Conservation (phyloP, 2,329 filamentous ascomycete genomes). For the Curvularia lunata region DNA sequence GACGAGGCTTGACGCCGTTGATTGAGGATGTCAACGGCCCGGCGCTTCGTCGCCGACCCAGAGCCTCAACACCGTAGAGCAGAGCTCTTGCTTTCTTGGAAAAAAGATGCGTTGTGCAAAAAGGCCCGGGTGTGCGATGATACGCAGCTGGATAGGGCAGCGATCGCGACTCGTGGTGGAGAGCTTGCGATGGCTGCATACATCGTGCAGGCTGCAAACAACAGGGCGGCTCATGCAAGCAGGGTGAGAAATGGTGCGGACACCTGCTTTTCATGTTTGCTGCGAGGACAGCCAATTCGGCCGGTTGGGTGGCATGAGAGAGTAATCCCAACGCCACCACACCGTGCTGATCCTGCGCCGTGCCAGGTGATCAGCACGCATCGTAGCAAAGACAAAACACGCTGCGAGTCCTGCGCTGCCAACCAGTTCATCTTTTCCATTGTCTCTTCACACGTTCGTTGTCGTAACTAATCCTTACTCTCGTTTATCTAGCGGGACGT, state of each 20-base stretch:
- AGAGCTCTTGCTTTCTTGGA: background rate
- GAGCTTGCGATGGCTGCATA: background rate
- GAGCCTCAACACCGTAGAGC: background rate
- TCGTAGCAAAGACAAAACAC: conserved; percentile 31
- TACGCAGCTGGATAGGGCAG: background rate
- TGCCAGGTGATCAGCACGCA: conserved; percentile 39
- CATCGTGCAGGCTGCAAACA: background rate
- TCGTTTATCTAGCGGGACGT: conserved; percentile 14
- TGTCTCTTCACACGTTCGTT: conserved; percentile 36
- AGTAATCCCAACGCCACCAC: conserved; percentile 22
- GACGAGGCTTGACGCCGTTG: conserved; percentile 16
- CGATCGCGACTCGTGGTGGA: background rate
- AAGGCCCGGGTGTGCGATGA: conserved; percentile 17
- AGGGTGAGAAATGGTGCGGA: conserved; percentile 6
- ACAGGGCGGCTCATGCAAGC: conserved; percentile 3
- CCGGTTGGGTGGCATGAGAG: conserved; percentile 7
- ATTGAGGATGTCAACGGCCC: conserved; percentile 15
- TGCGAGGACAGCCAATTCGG: background rate
- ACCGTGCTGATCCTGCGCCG: conserved; percentile 36
- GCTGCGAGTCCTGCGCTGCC: conserved; percentile 22
- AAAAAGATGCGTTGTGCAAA: conserved; percentile 18
- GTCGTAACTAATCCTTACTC: conserved; percentile 16
- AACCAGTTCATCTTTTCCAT: conserved; percentile 19
- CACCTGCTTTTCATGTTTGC: conserved; percentile 12
- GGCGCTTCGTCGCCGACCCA: conserved; percentile 10